Percentiles rank a stretch among this genome's conserved stretches.
Conservation (phyloP, 768 basidiomycete genomes). For the Calocybe gangraenosa region DNA sequence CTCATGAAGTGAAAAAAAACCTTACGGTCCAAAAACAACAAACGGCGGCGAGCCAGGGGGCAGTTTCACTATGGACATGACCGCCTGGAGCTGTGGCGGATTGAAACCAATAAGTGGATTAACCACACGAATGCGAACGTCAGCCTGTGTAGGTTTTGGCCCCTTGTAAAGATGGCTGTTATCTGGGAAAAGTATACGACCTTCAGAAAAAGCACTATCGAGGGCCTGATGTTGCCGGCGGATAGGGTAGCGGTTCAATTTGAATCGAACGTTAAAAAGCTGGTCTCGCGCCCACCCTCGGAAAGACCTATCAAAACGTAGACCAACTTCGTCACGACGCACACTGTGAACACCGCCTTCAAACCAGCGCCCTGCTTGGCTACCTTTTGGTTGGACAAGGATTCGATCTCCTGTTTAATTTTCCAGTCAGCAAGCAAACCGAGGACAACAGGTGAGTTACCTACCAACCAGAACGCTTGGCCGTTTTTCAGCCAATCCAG, state of each 20-base stretch:
- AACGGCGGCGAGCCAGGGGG: slow-evolving; percentile 49
- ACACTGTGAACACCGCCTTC: slow-evolving; percentile 57
- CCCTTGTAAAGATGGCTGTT: slow-evolving; percentile 21
- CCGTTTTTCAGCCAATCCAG: slow-evolving; percentile 55
- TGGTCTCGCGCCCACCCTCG: slow-evolving; percentile 26
- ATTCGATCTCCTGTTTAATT: slow-evolving; percentile 45
- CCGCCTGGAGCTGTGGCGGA: slow-evolving; percentile 42
- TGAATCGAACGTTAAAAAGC: slow-evolving; percentile 50
- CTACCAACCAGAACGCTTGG: slow-evolving; percentile 54
- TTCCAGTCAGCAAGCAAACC: slow-evolving; percentile 1
- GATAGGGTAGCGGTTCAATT: slow-evolving; percentile 51
- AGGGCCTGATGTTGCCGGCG: slow-evolving; percentile 60
- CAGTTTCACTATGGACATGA: slow-evolving; percentile 39
- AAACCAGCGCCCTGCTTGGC: slow-evolving; percentile 43
- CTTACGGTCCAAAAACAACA: slow-evolving; percentile 61
- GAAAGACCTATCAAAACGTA: slow-evolving; percentile 48
- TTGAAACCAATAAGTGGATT: slow-evolving; percentile 46
- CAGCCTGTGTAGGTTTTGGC: slow-evolving; percentile 9
- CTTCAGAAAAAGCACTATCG: slow-evolving; percentile 36
- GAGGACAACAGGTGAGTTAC: slow-evolving; percentile 11
- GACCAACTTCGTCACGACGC: slow-evolving; percentile 42
- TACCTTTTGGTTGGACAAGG: slow-evolving; percentile 40
- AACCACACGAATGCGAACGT: slow-evolving; percentile 21
- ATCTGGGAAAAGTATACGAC: slow-evolving; percentile 49
- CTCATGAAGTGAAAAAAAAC: slow-evolving; percentile 1